A percentile compares a stretch with the other conserved stretches of the same genome.
These are phyloP conservation scores for Kwoniella botswanensis DNA, from an alignment of 768 basidiomycete genomes.

Conservation along the genomic window DNA sequence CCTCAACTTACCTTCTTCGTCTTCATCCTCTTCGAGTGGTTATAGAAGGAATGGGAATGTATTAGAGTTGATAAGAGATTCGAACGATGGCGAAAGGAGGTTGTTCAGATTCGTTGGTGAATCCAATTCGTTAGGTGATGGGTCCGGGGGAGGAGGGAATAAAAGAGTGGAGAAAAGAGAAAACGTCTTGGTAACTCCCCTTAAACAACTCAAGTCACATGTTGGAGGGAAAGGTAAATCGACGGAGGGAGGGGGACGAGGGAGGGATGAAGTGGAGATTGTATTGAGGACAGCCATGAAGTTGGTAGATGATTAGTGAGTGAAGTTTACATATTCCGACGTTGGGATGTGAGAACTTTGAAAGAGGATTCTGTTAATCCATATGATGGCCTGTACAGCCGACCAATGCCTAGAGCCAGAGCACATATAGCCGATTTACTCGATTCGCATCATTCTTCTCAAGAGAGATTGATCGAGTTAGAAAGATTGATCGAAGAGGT, in stretches of 20 bases:
- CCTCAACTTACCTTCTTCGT: conserved; percentile 21
- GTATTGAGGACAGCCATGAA: conserved; percentile 50
- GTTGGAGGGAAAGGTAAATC: too few species aligned
- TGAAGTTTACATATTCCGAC: not conserved
- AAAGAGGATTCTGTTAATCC: too few species aligned
- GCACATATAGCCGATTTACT: conserved; percentile 49
- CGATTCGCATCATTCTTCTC: conserved; percentile 42
- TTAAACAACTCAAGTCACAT: conserved; percentile 19
- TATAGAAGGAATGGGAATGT: conserved; percentile 15
- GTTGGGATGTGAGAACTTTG: too few species aligned
- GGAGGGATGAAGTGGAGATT: conserved; percentile 42
- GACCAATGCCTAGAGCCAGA: conserved; percentile 55
- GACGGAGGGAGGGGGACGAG: not conserved
- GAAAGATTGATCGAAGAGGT: conserved; percentile 50
- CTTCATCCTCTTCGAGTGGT: not conserved
- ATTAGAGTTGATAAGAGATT: conserved; percentile 50
- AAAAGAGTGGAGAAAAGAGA: conserved; percentile 55
- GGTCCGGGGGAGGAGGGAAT: conserved; percentile 31
- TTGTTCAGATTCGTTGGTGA: conserved; percentile 56
- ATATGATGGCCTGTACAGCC: not conserved
- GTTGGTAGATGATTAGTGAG: conserved; percentile 57
- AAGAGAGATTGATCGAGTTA: conserved; percentile 43
- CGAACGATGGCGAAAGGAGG: conserved; percentile 44
- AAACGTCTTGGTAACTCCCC: conserved; percentile 45
- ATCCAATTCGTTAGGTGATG: conserved; percentile 1